Base-by-base conservation (phyloP, 768 basidiomycete species). In the Mycena maculata region DNA sequence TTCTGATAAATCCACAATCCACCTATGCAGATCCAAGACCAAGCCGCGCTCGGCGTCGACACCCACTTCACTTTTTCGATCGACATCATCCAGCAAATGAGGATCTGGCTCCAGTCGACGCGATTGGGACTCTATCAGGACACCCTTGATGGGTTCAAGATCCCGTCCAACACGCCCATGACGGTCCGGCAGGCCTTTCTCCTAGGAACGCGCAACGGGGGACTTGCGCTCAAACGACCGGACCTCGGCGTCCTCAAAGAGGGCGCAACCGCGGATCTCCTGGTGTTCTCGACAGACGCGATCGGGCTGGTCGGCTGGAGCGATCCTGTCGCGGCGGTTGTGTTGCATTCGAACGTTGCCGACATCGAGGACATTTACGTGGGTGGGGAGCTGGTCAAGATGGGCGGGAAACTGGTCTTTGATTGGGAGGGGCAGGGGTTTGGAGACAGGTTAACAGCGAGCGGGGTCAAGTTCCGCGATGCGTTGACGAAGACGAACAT, bases 321-420 rank as follows among this genome's bases (percentile, higher is more conserved):
- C 25, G 63, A 65, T 18, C 63, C 63, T 22, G 63, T 65, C 23
- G 56, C 63, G 3, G 63, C 63, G 18, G 45, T 65, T 11, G 57
- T 65, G 38, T 25, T 65, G 25, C 63, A 65, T 65, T 50, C 63
- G 8, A 57, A 65, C 28, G 63, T 65, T 20, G 63, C 55, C 30
- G 57, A 65, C 63, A 59, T 65, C 47, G 55, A 65, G 49, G 56
- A 57, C 30, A 20, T 65, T 52, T 65, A 58, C 28, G 55, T 65
- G 1, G 48, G 42, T 41, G 63, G 63, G 15, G 2, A 58, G 48
- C 31, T 50, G 48, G 57, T 58, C 3, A 65, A 65, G 31, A 58
- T 31, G 28, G 49, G 42, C 15, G 48, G 64, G 41, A 65, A 65
- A 31, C n/a, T 65, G 31, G 50, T 59, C 6, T 28, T 53, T 44